A percentile compares a stretch with the other conserved stretches of the same genome.
Evolutionary conservation across 805 yeast species (phyloP).

Genomic region (Yueomyces sinensis): DNA sequence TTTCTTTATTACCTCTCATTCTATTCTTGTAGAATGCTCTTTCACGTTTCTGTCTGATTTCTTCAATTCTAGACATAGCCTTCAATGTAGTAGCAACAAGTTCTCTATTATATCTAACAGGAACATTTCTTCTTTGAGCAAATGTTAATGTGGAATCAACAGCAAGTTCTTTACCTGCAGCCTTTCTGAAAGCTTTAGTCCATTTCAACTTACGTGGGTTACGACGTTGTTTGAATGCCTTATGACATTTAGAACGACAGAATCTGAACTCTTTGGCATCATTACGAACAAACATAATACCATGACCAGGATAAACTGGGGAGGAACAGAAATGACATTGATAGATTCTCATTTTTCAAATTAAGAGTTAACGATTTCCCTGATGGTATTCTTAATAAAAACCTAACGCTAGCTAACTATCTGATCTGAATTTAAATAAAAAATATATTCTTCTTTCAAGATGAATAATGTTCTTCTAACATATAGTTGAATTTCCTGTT

Average conservation of each 20-base stretch:
- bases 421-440: too few relatives aligned
- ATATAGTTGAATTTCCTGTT: too few relatives aligned
- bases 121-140: constrained; percentile 95
- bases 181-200: constrained; percentile 98
- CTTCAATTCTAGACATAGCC: constrained; percentile 94
- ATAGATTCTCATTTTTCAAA: constrained; percentile 72
- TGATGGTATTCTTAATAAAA: too few relatives aligned
- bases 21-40: constrained; percentile 98
- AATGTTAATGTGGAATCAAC: constrained; percentile 94
- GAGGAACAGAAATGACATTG: constrained; percentile 96
- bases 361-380: too few relatives aligned
- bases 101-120: constrained; percentile 95
- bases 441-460: too few relatives aligned
- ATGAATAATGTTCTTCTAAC: too few relatives aligned
- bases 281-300: constrained; percentile 94
- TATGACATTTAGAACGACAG: constrained; percentile 97
- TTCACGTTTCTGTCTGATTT: constrained; percentile 91
- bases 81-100: constrained; percentile 84
- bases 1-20: constrained; percentile 94
- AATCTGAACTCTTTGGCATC: constrained; percentile 96
- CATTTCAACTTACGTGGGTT: constrained; percentile 96
- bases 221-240: constrained; percentile 93
- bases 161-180: constrained; percentile 97
- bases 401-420: too few relatives aligned
- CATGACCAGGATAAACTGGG: constrained; percentile 90